Conservation (phyloP, 2,329 filamentous ascomycete genomes). For the Monascus ruber region DNA sequence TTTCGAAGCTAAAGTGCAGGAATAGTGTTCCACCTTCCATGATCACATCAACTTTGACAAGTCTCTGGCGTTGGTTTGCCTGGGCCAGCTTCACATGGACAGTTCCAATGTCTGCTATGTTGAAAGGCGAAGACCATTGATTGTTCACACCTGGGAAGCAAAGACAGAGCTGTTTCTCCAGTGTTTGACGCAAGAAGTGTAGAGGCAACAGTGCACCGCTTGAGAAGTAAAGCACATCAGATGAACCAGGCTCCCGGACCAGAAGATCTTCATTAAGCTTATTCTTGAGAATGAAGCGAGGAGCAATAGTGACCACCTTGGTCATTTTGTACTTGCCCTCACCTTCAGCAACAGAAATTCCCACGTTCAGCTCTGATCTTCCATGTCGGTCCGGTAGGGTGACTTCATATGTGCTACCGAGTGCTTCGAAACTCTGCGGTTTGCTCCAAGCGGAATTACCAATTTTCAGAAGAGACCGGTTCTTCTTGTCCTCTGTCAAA, state of each 20-base stretch:
- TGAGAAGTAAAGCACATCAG: conserved; percentile 67
- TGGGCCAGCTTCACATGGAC: conserved; percentile 90
- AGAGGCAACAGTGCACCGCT: conserved; percentile 72
- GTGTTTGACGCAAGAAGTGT: conserved; percentile 74
- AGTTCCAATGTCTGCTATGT: conserved; percentile 87
- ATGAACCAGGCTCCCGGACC: conserved; percentile 83
- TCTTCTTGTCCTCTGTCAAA: conserved; percentile 75
- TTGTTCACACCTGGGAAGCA: conserved; percentile 93
- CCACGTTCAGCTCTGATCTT: conserved; percentile 76
- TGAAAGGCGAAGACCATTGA: conserved; percentile 95
- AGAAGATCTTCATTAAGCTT: conserved; percentile 80
- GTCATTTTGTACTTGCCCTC: conserved; percentile 97
- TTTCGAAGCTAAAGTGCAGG: conserved; percentile 78
- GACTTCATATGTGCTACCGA: conserved; percentile 84
- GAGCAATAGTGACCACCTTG: conserved; percentile 86
- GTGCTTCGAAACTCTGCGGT: conserved; percentile 93
- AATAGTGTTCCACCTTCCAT: conserved; percentile 93
- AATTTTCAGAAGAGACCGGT: conserved; percentile 76
- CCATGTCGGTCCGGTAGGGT: conserved; percentile 62
- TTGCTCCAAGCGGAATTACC: conserved; percentile 93
- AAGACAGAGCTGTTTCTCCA: conserved; percentile 78
- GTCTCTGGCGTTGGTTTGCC: conserved; percentile 73
- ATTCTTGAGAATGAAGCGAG: conserved; percentile 89
- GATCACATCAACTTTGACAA: conserved; percentile 78
- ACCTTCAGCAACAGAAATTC: conserved; percentile 77